Conservation (phyloP, 2,329 filamentous ascomycete genomes). For the Bipolaris cookei region DNA sequence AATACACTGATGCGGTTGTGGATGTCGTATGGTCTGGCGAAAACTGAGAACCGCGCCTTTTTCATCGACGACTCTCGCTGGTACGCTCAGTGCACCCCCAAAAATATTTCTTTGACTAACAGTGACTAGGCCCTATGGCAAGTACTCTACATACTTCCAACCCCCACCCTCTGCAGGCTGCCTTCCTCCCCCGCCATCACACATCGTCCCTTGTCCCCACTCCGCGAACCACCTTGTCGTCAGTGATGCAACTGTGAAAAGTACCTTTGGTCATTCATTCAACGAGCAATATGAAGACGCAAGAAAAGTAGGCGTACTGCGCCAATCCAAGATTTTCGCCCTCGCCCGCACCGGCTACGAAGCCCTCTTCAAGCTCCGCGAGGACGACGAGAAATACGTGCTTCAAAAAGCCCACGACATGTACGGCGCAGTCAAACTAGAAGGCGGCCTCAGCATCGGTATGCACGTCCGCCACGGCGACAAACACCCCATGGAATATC, state of each 20-base stretch:
- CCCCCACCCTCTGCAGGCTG: conserved; percentile 70
- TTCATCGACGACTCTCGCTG: conserved; percentile 86
- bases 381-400: conserved; percentile 71
- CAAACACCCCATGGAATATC: conserved; percentile 75
- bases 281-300: conserved; percentile 60
- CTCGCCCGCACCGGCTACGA: conserved; percentile 75
- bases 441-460: conserved; percentile 66
- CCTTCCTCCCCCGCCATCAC: conserved; percentile 72
- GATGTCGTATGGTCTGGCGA: conserved; percentile 81
- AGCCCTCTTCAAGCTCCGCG: conserved; percentile 72
- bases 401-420: conserved; percentile 64
- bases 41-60: conserved; percentile 75
- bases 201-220: conserved; percentile 81
- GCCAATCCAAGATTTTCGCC: conserved; percentile 68
- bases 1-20: conserved; percentile 79
- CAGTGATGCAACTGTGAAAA: conserved; percentile 69
- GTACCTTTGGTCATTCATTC: conserved; percentile 68
- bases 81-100: conserved; percentile 43
- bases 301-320: conserved; percentile 57
- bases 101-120: conserved; percentile 21
- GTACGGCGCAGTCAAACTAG: conserved; percentile 53
- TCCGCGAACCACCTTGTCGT: conserved; percentile 77
- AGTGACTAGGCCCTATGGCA: conserved; percentile 69
- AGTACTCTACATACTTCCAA: conserved; percentile 74
- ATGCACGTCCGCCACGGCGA: conserved; percentile 84